Conservation (phyloP, 306 rosid species). For the Cucumis melo region DNA sequence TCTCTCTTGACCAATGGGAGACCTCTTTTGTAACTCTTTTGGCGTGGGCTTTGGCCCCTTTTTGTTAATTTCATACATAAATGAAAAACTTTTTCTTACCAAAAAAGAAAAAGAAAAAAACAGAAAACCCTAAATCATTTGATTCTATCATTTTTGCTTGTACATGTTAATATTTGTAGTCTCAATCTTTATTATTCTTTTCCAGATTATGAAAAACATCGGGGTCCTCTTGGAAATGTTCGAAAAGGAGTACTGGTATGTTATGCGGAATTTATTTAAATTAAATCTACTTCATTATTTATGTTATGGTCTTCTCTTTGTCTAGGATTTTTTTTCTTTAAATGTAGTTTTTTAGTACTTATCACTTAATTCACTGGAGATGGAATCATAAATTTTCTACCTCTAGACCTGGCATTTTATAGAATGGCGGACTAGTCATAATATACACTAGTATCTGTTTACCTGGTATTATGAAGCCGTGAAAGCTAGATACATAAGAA, state of each 20-base stretch:
- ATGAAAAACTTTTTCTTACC: too few species aligned
- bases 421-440: neutral
- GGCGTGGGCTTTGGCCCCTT: too few species aligned
- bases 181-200: neutral
- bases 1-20: too few species aligned
- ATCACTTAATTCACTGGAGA: neutral
- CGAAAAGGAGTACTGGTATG: slow-evolving; percentile 97
- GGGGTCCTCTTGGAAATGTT: slow-evolving; percentile 93
- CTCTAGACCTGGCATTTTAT: neutral
- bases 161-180: neutral
- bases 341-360: neutral
- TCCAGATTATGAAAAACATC: slow-evolving; percentile 67
- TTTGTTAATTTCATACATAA: too few species aligned
- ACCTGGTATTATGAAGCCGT: neutral
- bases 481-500: too few species aligned
- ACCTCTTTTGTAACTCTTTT: too few species aligned
- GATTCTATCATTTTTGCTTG: slow-evolving; percentile 5
- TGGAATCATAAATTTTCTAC: neutral
- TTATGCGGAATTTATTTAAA: neutral
- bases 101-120: too few species aligned
- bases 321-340: neutral
- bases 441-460: neutral
- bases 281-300: neutral
- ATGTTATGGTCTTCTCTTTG: neutral
- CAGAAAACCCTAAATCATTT: neutral